These are phyloP conservation scores for Phyllosticta citriasiana DNA, from an alignment of 2,329 filamentous ascomycete genomes.

Conservation along the genomic window DNA sequence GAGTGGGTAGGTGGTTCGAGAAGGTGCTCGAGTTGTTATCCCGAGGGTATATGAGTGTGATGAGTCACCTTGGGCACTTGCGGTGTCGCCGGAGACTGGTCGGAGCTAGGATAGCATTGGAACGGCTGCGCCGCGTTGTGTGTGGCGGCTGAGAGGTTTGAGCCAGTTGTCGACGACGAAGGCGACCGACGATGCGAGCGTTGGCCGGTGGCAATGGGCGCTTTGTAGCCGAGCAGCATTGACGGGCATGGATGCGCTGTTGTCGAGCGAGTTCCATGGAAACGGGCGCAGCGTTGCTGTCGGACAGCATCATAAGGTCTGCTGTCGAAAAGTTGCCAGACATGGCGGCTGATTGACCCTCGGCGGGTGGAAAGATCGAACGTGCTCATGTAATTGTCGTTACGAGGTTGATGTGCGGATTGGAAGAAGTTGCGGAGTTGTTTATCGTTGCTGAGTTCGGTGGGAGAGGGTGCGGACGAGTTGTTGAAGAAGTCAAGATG, in stretches of 20 bases:
- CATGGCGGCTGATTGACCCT: conserved; percentile 30
- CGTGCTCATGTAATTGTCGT: conserved; percentile 11
- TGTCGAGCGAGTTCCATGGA: conserved; percentile 23
- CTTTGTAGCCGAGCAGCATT: conserved; percentile 15
- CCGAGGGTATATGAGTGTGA: conserved; percentile 19
- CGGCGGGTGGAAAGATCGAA: conserved; percentile 26
- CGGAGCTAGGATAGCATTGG: conserved; percentile 36
- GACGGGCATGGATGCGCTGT: conserved; percentile 21
- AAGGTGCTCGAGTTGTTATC: conserved; percentile 29
- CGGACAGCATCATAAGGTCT: conserved; percentile 20
- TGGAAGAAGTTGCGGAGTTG: conserved; percentile 5
- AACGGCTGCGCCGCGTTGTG: conserved; percentile 15
- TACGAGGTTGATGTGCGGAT: neutral
- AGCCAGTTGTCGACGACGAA: conserved; percentile 30
- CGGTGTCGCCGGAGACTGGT: conserved; percentile 31
- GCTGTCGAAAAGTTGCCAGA: conserved; percentile 16
- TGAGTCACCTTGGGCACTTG: conserved; percentile 25
- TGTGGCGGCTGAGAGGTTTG: conserved; percentile 26
- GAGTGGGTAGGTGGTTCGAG: conserved; percentile 45
- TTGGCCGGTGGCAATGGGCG: neutral
- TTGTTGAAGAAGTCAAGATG: conserved; percentile 9
- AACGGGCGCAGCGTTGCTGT: conserved; percentile 20
- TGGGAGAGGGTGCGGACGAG: neutral
- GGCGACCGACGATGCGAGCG: conserved; percentile 27
- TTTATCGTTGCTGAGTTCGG: conserved; percentile 2